Percentiles rank a stretch among this genome's conserved stretches.
Evolutionary conservation across 1,139 yeast genomes (phyloP).

Genomic region (Protomyces macrosporus): DNA sequence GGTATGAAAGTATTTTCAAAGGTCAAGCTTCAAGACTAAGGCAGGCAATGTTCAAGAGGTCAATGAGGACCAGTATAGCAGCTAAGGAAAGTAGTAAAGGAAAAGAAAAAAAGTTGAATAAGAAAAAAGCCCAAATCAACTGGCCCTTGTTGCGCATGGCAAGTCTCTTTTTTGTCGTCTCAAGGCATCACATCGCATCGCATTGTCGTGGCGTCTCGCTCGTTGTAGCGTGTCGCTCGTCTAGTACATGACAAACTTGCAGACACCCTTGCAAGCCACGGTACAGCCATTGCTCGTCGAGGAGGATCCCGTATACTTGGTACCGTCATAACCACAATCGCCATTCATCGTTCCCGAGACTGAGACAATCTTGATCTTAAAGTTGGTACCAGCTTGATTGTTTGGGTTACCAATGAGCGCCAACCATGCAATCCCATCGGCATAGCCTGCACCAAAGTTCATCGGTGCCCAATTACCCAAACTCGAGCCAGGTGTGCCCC

Average conservation of each 20-base stretch:
- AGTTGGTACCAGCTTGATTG: slow-evolving; percentile 71
- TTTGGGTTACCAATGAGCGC: slow-evolving; percentile 75
- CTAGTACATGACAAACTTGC: slow-evolving; percentile 11
- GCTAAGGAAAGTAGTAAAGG: no score
- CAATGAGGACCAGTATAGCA: no score
- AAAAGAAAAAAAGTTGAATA: slow-evolving; percentile 25
- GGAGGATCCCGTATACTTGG: slow-evolving; percentile 56
- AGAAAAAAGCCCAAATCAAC: neutral
- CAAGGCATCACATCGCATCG: no score
- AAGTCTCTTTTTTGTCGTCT: no score
- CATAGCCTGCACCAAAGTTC: slow-evolving; percentile 86
- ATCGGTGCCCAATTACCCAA: slow-evolving; percentile 98
- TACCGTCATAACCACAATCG: slow-evolving; percentile 72
- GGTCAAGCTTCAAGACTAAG: neutral
- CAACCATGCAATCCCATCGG: slow-evolving; percentile 72
- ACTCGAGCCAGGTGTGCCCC: slow-evolving; percentile 78
- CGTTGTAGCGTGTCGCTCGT: neutral
- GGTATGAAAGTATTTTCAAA: slow-evolving; percentile 32
- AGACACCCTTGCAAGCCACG: slow-evolving; percentile 40
- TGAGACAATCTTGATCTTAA: slow-evolving; percentile 78
- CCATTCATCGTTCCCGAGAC: slow-evolving; percentile 63
- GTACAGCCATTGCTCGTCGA: slow-evolving; percentile 44
- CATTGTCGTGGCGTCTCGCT: neutral
- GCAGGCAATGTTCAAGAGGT: no score
- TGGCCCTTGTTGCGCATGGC: no score